Evolutionary conservation across 441 rosid genomes (phyloP), one percentile per base, ranked within the genome.

Genomic region (Eugenia klotzschiana): DNA sequence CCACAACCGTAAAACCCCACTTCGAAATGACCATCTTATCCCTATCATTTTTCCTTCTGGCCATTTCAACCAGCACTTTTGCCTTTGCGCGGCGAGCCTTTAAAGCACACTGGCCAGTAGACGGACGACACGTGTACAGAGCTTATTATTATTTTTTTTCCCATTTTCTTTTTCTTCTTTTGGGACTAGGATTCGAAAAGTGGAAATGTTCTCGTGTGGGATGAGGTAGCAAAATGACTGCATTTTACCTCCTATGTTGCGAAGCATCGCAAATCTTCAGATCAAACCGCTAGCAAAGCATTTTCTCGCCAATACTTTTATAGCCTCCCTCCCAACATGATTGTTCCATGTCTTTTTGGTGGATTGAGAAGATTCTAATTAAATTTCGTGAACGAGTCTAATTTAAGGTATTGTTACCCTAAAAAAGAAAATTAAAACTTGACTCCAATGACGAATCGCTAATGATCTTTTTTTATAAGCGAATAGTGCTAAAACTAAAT

Each of bases 141-240:
- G 4, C 4, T 5, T 4, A 2, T 4, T n/a, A n/a, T n/a, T n/a
- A n/a, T 43, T 43, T 57, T 14, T 0, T 43, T 43, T 43, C 2
- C 4, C 51, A 12, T 12, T 12, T 12, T 12, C 15, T 3, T 29
- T 60, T 60, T 29, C 27, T 2, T 15, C 7, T 10, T 60, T 29
- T 1, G 7, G 41, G 41, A 16, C 73, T 7, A 15, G 0, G 40
- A 15, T 27, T 58, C 22, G 0, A 58, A 7, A 58, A 7, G 16
- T 18, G 41, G 23, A 0, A 60, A 60, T 60, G 73, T 16, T 60
- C 18, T 27, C 10, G 41, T 1, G 40, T 7, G 18, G 40, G 41
- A 2, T 14, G 10, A 58, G 69, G 37, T 14, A 0, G 69, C 69
- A 14, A 58, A 58, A 9, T 14, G 69, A 58, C 22, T 15, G 0